A percentile compares a stretch with the other conserved stretches of the same genome.
Evolutionary conservation across 345 rosid species (phyloP).

Genomic region (Ceriops decandra): DNA sequence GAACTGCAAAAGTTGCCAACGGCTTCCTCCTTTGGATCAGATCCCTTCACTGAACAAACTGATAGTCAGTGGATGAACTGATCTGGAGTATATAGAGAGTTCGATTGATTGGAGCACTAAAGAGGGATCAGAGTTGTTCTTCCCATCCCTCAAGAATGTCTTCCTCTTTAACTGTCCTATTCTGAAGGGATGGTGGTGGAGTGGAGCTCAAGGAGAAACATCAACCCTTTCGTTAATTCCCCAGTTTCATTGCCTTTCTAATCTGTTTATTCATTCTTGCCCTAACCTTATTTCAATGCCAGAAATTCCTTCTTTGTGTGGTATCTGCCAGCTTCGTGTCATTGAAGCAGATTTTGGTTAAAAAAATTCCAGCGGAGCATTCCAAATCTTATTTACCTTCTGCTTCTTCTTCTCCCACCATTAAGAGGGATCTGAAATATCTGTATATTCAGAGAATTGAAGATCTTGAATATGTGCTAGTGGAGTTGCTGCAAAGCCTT

Average conservation of each 20-base stretch:
- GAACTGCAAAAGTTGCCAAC: neutral
- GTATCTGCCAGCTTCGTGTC: too few species aligned
- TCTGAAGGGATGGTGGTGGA: conserved; percentile 15
- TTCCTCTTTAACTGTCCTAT: accelerated
- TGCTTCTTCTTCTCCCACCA: neutral
- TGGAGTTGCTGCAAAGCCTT: conserved; percentile 9
- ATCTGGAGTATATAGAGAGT: conserved; percentile 5
- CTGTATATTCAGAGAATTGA: neutral
- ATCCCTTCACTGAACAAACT: conserved; percentile 1
- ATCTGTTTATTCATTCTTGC: too few species aligned
- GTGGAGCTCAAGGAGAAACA: neutral
- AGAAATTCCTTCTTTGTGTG: too few species aligned
- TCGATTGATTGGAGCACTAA: neutral
- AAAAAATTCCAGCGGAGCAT: too few species aligned
- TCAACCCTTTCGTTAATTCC: neutral
- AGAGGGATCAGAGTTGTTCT: neutral
- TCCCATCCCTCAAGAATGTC: conserved; percentile 11
- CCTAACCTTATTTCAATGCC: too few species aligned
- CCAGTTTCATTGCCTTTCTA: neutral
- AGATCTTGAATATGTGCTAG: neutral
- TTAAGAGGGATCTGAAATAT: neutral
- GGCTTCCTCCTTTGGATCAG: conserved; percentile 6
- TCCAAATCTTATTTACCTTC: neutral
- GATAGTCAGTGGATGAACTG: accelerated
- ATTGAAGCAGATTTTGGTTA: too few species aligned